Base-by-base conservation (phyloP, 2,329 filamentous ascomycete genomes). In the Cryphonectria naterciae region DNA sequence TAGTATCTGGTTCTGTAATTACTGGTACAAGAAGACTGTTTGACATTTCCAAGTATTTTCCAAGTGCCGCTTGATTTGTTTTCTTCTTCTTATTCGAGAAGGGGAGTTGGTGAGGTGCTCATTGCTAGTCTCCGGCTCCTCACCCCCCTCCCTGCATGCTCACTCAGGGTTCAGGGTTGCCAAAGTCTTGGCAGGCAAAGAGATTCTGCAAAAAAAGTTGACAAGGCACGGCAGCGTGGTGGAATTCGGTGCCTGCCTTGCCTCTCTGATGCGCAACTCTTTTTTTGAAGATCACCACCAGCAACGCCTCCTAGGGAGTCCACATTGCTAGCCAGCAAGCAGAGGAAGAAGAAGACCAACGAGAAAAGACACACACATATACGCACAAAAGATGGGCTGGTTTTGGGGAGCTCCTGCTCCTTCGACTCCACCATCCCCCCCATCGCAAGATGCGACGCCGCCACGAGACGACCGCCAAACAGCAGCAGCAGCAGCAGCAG, bases 351-450 rank as follows among this genome's bases (percentile, higher is more conserved):
- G 41, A 17, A 6, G 15, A 43, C 10, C 37, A 3, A 39, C 37
- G 41, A 43, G 15, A 13, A 43, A 43, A 43, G 5, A 7, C 6
- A 1, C 22, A 64, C 4, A 64, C 37, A 28, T 4, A 17, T 5
- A 17, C 10, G 41, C 35, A n/a, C 61, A n/a, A 11, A 25, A 43
- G 56, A 91, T 91, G 89, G 88, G 88, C 74, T 91, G 89, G 89
- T 81, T 89, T 73, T 91, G 88, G 87, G 82, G 85, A 71, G 82
- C 81, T 7, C 74, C 80, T n/a, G 76, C 80, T 22, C 73, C 81
- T 22, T 72, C 81, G 22, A 78, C 79, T 74, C 73, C 73, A 46
- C 43, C 77, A 74, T 72, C 74, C 77, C 72, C 74, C 77, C 61
- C 68, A 66, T 77, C 60, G 65, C 70, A 71, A 58, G 68, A 67